phyloP scores from a whole-genome alignment of 352 stramenopile species.

The Phytophthora chlamydospora region DNA sequence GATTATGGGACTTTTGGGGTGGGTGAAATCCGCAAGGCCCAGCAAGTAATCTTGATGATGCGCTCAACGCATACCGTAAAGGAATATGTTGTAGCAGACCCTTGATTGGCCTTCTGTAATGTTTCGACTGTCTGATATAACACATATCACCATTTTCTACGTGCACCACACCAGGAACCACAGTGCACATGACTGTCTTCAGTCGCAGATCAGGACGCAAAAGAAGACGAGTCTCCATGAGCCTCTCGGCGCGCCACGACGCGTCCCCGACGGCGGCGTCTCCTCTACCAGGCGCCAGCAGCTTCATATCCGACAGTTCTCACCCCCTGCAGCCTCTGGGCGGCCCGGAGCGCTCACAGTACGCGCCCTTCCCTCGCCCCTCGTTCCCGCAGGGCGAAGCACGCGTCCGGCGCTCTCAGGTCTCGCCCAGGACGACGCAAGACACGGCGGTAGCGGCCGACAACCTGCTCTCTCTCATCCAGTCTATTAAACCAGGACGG shows the following conservation, averaged over 20 bases:
- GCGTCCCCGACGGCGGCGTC: not conserved
- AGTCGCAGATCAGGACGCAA: constrained; percentile 20
- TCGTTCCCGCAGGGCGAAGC: constrained; percentile 32
- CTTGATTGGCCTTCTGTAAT: too few species aligned
- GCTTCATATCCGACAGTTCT: not conserved
- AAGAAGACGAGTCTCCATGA: constrained; percentile 11
- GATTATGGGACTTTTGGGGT: too few species aligned
- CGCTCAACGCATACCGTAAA: too few species aligned
- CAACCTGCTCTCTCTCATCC: constrained; percentile 43
- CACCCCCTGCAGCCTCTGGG: constrained; percentile 1
- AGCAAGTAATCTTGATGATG: too few species aligned
- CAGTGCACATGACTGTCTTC: not conserved
- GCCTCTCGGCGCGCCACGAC: constrained; percentile 8
- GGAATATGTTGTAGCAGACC: too few species aligned
- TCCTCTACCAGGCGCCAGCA: not conserved
- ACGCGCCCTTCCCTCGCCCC: constrained; percentile 23
- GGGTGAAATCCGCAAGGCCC: too few species aligned
- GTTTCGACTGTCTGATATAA: not conserved
- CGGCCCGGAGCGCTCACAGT: not conserved
- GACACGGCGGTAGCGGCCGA: constrained; percentile 24
- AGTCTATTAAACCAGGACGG: constrained; percentile 9
- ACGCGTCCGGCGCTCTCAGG: not conserved
- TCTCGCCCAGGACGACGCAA: constrained; percentile 10
- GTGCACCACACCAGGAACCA: not conserved
- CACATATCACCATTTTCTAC: not conserved